Conservation (phyloP, 208 protist species). For the Acanthamoeba castellanii region DNA sequence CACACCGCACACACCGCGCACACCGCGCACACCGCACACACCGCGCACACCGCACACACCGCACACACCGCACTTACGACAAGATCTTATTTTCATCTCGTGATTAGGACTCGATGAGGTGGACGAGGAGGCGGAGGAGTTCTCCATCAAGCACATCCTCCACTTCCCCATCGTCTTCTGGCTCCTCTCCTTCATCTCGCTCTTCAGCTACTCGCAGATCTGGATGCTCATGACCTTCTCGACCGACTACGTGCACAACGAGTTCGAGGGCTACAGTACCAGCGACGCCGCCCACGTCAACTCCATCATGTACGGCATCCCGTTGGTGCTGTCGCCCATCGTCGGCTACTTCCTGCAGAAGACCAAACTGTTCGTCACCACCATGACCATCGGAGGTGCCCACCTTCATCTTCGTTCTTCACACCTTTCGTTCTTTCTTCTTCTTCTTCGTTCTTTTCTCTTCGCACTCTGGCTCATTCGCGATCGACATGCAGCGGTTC, state of each 20-base stretch:
- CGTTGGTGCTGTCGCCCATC: slow-evolving; percentile 9
- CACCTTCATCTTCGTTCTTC: neutral
- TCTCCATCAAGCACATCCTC: slow-evolving; percentile 28
- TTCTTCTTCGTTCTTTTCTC: neutral
- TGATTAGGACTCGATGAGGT: slow-evolving; percentile 17
- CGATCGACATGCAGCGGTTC: neutral
- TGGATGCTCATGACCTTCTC: slow-evolving; percentile 51
- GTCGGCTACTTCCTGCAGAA: slow-evolving; percentile 48
- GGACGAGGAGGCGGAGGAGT: slow-evolving; percentile 52
- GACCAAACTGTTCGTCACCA: slow-evolving; percentile 36
- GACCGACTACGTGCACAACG: slow-evolving; percentile 42
- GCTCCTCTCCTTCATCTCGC: slow-evolving; percentile 27
- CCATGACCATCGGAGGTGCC: slow-evolving; percentile 2
- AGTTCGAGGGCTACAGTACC: slow-evolving; percentile 42
- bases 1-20: no score
- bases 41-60: neutral
- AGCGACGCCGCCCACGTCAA: slow-evolving; percentile 46
- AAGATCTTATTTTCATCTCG: no score
- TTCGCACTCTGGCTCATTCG: neutral
- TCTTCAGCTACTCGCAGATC: slow-evolving; percentile 59
- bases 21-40: no score
- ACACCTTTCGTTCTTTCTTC: neutral
- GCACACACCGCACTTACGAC: neutral
- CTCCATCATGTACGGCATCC: slow-evolving; percentile 37
- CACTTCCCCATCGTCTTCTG: slow-evolving; percentile 21